Conservation (phyloP, 345 rosid species). For the Salix arbutifolia region DNA sequence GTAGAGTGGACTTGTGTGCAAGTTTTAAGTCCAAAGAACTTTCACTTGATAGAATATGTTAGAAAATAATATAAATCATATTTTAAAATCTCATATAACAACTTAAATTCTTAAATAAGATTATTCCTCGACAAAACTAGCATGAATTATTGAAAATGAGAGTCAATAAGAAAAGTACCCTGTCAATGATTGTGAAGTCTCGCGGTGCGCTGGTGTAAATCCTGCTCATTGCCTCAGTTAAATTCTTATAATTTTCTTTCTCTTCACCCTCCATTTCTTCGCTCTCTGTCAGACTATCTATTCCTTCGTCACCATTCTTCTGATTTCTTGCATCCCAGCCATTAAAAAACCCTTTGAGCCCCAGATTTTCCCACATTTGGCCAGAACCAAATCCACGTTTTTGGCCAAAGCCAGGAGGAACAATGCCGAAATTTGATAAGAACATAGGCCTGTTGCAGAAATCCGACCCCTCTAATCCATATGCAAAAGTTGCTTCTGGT, state of each 20-base stretch:
- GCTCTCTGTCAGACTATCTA: not conserved
- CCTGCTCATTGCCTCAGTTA: constrained; percentile 66
- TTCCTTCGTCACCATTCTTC: constrained; percentile 7
- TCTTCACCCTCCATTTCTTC: constrained; percentile 55
- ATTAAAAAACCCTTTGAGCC: constrained; percentile 9
- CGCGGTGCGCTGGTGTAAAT: constrained; percentile 73
- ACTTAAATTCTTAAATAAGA: no score
- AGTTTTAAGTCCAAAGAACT: no score
- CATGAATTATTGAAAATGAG: not conserved
- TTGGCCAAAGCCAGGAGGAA: constrained; percentile 41
- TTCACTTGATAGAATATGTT: no score
- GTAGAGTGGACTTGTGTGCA: no score
- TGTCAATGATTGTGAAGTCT: constrained; percentile 61
- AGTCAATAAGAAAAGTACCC: constrained; percentile 38
- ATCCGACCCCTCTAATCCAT: constrained; percentile 67
- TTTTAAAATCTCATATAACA: no score
- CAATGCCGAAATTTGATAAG: constrained; percentile 32
- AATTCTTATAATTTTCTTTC: constrained; percentile 53
- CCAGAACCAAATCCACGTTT: constrained; percentile 16
- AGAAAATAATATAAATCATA: no score
- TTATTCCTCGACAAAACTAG: no score
- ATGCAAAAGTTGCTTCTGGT: constrained; percentile 77
- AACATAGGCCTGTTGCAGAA: constrained; percentile 39
- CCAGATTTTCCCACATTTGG: constrained; percentile 19
- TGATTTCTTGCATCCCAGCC: constrained; percentile 12